Base-by-base conservation (phyloP, 2,329 filamentous ascomycete species). In the Fonsecaea pugnacius region DNA sequence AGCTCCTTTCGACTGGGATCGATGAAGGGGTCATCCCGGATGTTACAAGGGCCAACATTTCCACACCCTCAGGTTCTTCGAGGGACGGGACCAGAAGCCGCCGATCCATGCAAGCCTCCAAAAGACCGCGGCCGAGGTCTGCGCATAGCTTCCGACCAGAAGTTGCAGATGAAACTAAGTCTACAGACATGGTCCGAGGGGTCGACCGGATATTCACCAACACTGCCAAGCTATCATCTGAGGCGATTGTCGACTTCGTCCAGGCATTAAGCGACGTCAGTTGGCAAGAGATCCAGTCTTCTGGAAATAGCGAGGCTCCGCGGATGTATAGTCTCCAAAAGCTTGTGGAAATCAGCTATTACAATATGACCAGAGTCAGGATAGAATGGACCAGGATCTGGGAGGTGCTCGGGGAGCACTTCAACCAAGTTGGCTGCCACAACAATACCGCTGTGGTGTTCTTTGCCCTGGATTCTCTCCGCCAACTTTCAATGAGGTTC, bases 321-420 rank as follows among this genome's bases (percentile, higher is more conserved):
- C 88, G 96, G 60, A 99, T 94, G 8, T 99, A 97, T 83, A 97
- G 93, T 79, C 81, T 99, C 67, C 95, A 99, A 75, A 99, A 99
- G 78, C 87, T 99, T 68, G 96, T 99, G 16, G 95, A 99, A 78
- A 98, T 99, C 77, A 96, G 92, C 76, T 97, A 96, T 78, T 99
- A 99, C 86, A 99, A 99, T 80, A 99, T 99, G 95, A 92, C 91
- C 64, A 89, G 95, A 82, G 94, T 99, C 38, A 90, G 95, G 72
- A 98, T 98, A 72, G 95, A 99, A 75, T 99, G 95, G 95, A 96
- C 91, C 12, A 94, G 90, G 72, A 96, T 99, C 65, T 99, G 95
- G 95, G 91, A 91, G 68, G 91, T 99, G 1, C 85, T 99, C n/a
- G 95, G 95, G 14, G 91, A 96, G 74, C 96, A 99, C 75, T 99